Conservation (phyloP, 805 yeast genomes). For the Kregervanrija delftensis region DNA sequence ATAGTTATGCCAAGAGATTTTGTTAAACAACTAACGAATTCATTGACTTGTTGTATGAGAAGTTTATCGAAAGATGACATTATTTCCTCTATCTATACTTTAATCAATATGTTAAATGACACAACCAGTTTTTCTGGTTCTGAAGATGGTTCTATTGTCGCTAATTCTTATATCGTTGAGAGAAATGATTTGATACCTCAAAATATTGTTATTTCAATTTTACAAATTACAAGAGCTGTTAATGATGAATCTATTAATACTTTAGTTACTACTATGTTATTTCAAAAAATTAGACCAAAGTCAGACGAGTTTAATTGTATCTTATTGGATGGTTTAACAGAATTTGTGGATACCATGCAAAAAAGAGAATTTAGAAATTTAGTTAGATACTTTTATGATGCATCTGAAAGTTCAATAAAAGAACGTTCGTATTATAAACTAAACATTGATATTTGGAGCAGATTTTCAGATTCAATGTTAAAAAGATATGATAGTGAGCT, state of each 20-base stretch:
- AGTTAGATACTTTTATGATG: constrained; percentile 48
- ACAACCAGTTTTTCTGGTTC: constrained; percentile 8
- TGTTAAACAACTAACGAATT: constrained; percentile 46
- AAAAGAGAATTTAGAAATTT: constrained; percentile 64
- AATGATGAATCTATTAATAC: constrained; percentile 68
- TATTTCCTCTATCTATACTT: constrained; percentile 76
- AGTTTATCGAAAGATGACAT: constrained; percentile 74
- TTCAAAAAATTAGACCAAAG: constrained; percentile 56
- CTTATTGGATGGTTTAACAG: constrained; percentile 55
- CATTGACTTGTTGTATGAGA: constrained; percentile 60
- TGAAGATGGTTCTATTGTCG: constrained; percentile 2
- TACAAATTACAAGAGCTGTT: constrained; percentile 58
- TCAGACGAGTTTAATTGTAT: constrained; percentile 48
- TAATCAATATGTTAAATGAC: constrained; percentile 64
- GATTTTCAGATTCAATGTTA: constrained; percentile 32
- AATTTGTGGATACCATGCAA: constrained; percentile 53
- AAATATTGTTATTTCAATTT: constrained; percentile 64
- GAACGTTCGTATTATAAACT: constrained; percentile 19
- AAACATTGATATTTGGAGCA: constrained; percentile 39
- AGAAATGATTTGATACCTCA: constrained; percentile 36
- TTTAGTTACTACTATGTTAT: constrained; percentile 71
- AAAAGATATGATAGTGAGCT: constrained; percentile 34
- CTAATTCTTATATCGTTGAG: constrained; percentile 16
- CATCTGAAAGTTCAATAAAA: constrained; percentile 38
- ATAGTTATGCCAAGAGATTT: constrained; percentile 40